Percentiles rank a stretch among this genome's conserved stretches.
Evolutionary conservation across 257 asterid species (phyloP).

Genomic region (Lithospermum erythrorhizon): DNA sequence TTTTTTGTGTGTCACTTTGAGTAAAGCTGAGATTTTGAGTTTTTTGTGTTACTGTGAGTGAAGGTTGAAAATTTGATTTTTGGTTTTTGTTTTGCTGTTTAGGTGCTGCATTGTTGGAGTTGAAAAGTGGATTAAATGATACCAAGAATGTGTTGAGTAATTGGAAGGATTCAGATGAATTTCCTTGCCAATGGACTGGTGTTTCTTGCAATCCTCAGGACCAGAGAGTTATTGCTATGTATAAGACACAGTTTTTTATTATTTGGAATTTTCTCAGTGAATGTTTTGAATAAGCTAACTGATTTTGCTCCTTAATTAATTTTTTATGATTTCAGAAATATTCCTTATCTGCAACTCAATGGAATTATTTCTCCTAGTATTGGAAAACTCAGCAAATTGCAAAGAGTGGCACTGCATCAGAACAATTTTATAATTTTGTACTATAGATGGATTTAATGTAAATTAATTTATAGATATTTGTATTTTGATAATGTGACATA

Average conservation of each 20-base stretch:
- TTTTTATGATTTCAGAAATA: conserved; percentile 39
- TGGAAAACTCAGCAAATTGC: conserved; percentile 60
- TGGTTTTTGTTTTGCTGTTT: not conserved
- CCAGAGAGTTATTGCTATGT: conserved; percentile 76
- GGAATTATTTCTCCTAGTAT: conserved; percentile 80
- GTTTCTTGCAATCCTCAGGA: conserved; percentile 66
- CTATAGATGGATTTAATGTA: not conserved
- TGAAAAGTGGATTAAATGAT: conserved; percentile 71
- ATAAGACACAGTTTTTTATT: conserved; percentile 14
- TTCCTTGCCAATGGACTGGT: conserved; percentile 90
- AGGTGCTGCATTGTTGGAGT: conserved; percentile 81
- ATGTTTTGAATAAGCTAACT: not conserved
- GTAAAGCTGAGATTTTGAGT: not conserved
- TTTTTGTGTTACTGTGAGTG: too few relatives aligned
- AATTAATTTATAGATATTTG: not conserved
- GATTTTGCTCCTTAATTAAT: conserved; percentile 1
- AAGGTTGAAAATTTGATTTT: too few relatives aligned
- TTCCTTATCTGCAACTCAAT: conserved; percentile 81
- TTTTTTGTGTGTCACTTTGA: too few relatives aligned
- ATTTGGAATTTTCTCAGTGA: not conserved
- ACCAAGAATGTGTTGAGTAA: conserved; percentile 51
- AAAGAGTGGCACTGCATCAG: conserved; percentile 56
- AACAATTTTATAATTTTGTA: not conserved
- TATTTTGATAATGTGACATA: not conserved
- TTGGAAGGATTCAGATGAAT: conserved; percentile 67